Evolutionary conservation across 257 asterid genomes (phyloP), one percentile per base, ranked within the genome.

Genomic region (Asclepias syriaca): DNA sequence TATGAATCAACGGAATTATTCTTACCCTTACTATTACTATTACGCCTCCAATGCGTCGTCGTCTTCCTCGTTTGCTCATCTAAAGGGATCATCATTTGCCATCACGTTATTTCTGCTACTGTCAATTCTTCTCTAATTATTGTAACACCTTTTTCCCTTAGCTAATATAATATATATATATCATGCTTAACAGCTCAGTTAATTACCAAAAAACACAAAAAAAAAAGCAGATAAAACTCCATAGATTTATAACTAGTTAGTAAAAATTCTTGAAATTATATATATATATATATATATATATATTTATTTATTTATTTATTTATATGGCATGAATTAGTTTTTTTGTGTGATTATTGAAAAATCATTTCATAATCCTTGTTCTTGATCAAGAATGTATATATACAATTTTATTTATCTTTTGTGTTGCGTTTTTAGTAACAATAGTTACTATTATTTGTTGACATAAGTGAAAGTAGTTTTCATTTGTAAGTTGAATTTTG

Each of bases 21-120:
- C 92, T 3, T 80, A 72, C 74, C 97, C 97, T 68, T 88, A 92
- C 72, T 84, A 92, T 73, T 90, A 92, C 74, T 92, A 75, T 78
- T 84, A 84, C 59, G 78, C 87, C 74, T 88, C 96, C 1, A 69
- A 77, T 37, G 87, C 88, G 72, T 66, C 88, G 72, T 66, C 88
- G 60, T 61, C 78, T 65, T 46, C 86, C 66, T 53, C 74, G 58
- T 51, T 69, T 53, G 39, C 77, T 5, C 45, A 43, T 46, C 72
- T 57, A 19, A 81, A 68, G 67, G 84, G 78, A 5, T 77, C 75
- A 70, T 63, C 81, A 75, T 19, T 83, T 80, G 43, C 50, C 18
- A 14, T 68, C 11, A 11, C 46, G 5, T 51, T 82, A 9, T 37
- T 73, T 27, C 16, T 85, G 48, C 61, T 80, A 60, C 56, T 76